Percentiles rank a stretch among this genome's conserved stretches.
Evolutionary conservation across 192 early-diverging fungal genomes (phyloP).

Genomic region (Phlyctochytrium bullatum): DNA sequence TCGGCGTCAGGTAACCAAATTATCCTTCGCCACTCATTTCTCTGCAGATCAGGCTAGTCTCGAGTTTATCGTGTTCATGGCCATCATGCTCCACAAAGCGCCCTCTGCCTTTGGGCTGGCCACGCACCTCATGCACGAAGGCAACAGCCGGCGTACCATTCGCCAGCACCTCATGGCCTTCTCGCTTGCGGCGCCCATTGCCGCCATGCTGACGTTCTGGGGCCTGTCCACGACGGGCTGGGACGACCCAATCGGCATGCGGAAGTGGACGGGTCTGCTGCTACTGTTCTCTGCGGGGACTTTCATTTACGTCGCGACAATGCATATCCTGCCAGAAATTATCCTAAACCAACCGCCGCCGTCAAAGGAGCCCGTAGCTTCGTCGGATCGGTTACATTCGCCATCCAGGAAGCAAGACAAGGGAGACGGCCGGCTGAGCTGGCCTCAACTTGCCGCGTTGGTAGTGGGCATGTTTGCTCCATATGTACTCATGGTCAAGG

Average conservation of each 20-base stretch:
- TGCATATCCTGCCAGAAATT: constrained; percentile 74
- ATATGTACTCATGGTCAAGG: constrained; percentile 24
- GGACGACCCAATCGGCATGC: constrained; percentile 43
- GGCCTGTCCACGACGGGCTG: constrained; percentile 27
- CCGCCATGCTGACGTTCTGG: constrained; percentile 62
- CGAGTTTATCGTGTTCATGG: constrained; percentile 80
- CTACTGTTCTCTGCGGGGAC: constrained; percentile 84
- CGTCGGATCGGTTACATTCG: background rate
- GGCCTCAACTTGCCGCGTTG: constrained; percentile 42
- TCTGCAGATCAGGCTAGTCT: constrained; percentile 38
- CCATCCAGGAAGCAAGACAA: background rate
- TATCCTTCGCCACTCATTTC: constrained; percentile 5
- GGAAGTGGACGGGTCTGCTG: constrained; percentile 75
- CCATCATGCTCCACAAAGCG: constrained; percentile 95
- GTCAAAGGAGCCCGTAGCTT: background rate
- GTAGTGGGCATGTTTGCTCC: constrained; percentile 53
- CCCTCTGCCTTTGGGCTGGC: constrained; percentile 89
- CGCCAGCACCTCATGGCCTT: constrained; percentile 77
- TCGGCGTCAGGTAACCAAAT: constrained; percentile 51
- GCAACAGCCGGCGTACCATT: constrained; percentile 48
- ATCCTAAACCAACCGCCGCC: background rate
- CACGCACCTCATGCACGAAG: constrained; percentile 80
- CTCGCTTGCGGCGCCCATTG: constrained; percentile 79
- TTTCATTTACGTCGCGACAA: constrained; percentile 89
- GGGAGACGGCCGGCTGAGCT: constrained; percentile 30